A percentile compares a stretch with the other conserved stretches of the same genome.
phyloP scores from a whole-genome alignment of 768 basidiomycete species.

The Serendipita indica region DNA sequence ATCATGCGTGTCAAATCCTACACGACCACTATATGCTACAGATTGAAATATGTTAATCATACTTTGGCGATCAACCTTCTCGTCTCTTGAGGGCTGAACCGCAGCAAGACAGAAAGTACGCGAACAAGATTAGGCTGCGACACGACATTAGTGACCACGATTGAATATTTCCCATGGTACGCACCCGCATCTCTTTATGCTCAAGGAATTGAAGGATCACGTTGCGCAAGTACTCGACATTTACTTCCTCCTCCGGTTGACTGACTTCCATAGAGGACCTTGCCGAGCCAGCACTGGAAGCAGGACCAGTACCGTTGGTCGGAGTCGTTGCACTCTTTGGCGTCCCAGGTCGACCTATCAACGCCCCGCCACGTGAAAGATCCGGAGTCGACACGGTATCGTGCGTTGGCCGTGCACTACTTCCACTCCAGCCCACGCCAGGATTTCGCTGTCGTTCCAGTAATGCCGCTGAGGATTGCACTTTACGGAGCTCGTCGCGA shows the following conservation, averaged over 20 bases:
- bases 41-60: conserved; percentile 18
- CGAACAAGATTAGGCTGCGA: conserved; percentile 72
- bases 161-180: conserved; percentile 20
- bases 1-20: too few relatives aligned
- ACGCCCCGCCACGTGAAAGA: not conserved
- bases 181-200: conserved; percentile 94
- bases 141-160: conserved; percentile 12
- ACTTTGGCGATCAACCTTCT: conserved; percentile 80
- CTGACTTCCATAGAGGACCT: conserved; percentile 6
- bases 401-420: not conserved
- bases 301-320: conserved; percentile 10
- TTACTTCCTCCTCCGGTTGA: conserved; percentile 77
- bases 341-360: not conserved
- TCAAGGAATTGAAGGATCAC: conserved; percentile 95
- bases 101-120: conserved; percentile 82
- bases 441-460: conserved; percentile 85
- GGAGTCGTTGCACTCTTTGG: not conserved
- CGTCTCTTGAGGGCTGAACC: conserved; percentile 91
- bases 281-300: conserved; percentile 11
- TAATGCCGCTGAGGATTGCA: conserved; percentile 82
- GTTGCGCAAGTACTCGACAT: conserved; percentile 89
- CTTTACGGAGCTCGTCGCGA: conserved; percentile 87
- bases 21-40: not conserved
- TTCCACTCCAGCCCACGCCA: conserved; percentile 70
- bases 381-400: not conserved